These are phyloP conservation scores for Tillandsia fasciculata DNA, from an alignment of 176 grass and related monocot genomes.

Conservation along the genomic window DNA sequence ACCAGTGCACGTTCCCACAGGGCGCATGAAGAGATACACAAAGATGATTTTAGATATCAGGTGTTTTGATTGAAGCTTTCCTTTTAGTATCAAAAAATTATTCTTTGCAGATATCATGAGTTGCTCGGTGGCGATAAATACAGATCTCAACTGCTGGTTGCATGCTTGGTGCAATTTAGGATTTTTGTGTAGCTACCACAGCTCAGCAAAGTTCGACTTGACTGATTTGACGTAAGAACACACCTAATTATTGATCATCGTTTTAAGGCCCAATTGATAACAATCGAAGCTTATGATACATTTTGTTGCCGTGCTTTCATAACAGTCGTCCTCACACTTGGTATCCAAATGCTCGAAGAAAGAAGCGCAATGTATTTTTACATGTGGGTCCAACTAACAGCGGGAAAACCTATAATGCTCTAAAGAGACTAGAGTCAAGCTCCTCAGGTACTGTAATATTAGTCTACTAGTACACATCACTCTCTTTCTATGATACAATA, in stretches of 20 bases:
- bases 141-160: constrained; percentile 24
- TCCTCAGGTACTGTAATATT: constrained; percentile 56
- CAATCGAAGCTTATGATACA: not conserved
- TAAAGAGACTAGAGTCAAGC: constrained; percentile 77
- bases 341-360: constrained; percentile 85
- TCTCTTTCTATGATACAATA: not conserved
- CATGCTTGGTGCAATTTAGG: constrained; percentile 23
- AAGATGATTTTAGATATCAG: not conserved
- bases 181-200: constrained; percentile 35
- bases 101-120: constrained; percentile 33
- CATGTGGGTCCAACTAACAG: constrained; percentile 95
- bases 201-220: constrained; percentile 68
- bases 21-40: not conserved
- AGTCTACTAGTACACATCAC: constrained; percentile 4
- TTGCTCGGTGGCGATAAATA: constrained; percentile 25
- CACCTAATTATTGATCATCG: constrained; percentile 7
- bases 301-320: constrained; percentile 20
- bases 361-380: constrained; percentile 93
- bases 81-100: constrained; percentile 4
- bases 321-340: constrained; percentile 74
- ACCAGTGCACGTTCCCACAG: not conserved
- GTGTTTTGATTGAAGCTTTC: not conserved
- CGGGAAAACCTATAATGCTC: constrained; percentile 93
- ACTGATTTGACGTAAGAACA: constrained; percentile 96
- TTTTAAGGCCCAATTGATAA: constrained; percentile 1